Evolutionary conservation across 805 yeast species (phyloP), one percentile per base, ranked within the genome.

Genomic region (Lachancea meyersii): DNA sequence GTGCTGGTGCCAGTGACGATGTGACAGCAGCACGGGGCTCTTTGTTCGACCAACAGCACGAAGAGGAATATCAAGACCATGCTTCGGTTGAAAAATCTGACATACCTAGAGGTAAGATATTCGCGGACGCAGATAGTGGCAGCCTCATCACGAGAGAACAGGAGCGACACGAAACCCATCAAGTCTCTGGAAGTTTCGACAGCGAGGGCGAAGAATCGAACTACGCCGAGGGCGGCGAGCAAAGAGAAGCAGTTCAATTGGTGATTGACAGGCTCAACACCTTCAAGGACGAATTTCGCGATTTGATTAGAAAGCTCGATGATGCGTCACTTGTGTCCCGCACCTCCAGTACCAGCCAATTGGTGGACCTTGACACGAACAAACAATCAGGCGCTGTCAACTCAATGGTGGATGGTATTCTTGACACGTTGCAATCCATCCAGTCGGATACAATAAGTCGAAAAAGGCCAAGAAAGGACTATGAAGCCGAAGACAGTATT

Each of bases 301-400:
- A 27, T 11, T 44, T 53, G 46, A 53, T 51, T 13, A 21, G 34
- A n/a, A 48, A 41, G 34, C 41, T 53, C 14, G 57, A 53, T 32
- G 44, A 40, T 5, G 52, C 50, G 6, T 46, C 48, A 17, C 27
- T 46, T 8, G 44, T 17, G 7, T 35, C 46, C 9, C 38, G 38
- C 9, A 35, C 23, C 10, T 31, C 38, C 8, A 20, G 31, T 16
- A 14, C 24, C 3, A 18, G 3, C 4, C 13, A 24, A 19, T n/a
- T 17, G 11, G 11, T 28, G 6, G 24, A 23, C 18, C n/a, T 22
- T 11, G 38, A n/a, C n/a, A n/a, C n/a, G n/a, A n/a, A n/a, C 16
- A 11, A 16, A 5, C 19, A 30, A 2, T 33, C 41, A 2, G 27
- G 31, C 33, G 14, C 27, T 13, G 36, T 32, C 37, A 37, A 27